phyloP scores from a whole-genome alignment of 2,329 filamentous ascomycete genomes.

The Ustulina deusta region DNA sequence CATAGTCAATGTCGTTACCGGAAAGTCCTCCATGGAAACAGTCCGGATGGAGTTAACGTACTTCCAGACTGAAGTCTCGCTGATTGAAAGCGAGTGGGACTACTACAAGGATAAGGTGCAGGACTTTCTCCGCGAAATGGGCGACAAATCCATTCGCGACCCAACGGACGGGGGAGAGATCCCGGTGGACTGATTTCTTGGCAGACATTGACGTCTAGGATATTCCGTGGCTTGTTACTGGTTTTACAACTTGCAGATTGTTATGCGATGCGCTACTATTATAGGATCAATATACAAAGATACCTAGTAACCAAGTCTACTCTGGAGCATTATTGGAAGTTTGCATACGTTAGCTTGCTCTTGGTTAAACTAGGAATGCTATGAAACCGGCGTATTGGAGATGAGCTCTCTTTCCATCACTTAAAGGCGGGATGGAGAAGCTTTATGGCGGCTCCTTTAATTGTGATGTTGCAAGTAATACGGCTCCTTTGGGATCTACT shows the following conservation, averaged over 20 bases:
- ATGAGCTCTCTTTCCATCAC: neutral
- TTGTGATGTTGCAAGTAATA: no score
- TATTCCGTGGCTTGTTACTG: neutral
- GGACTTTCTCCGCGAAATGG: neutral
- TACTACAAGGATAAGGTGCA: neutral
- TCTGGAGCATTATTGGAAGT: neutral
- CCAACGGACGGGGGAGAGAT: neutral
- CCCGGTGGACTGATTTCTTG: neutral
- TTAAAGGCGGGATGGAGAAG: no score
- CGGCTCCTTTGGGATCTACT: neutral
- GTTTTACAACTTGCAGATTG: neutral
- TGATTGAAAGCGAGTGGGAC: constrained; percentile 1
- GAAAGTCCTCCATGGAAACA: neutral
- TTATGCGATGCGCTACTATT: neutral
- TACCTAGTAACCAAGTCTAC: neutral
- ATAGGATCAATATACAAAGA: neutral
- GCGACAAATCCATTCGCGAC: constrained; percentile 1
- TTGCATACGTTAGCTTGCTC: neutral
- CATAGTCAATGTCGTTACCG: neutral
- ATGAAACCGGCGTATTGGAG: neutral
- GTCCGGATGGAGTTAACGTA: neutral
- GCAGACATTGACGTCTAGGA: neutral
- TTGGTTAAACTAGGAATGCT: neutral
- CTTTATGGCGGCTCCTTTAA: no score
- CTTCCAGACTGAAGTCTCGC: neutral